These are phyloP conservation scores for Allodekkera sacchari DNA, from an alignment of 805 yeast species.

Conservation along the genomic window DNA sequence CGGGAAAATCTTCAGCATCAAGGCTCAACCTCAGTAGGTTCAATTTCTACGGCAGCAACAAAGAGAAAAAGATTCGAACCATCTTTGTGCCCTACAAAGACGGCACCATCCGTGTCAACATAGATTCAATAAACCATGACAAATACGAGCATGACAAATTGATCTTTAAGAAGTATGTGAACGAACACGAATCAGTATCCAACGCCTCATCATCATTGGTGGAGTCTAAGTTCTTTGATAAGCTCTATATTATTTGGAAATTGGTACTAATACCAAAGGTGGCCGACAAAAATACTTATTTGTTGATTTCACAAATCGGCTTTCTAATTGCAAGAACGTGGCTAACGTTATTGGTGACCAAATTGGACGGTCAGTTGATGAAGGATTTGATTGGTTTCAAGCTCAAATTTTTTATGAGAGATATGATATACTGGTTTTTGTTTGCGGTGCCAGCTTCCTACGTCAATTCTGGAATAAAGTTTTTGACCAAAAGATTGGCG, in stretches of 20 bases:
- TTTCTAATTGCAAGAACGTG: slow-evolving; percentile 79
- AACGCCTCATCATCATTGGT: slow-evolving; percentile 6
- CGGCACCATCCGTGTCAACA: slow-evolving; percentile 30
- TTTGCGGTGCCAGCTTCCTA: slow-evolving; percentile 91
- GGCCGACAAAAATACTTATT: slow-evolving; percentile 55
- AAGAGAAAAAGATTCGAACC: slow-evolving; percentile 21
- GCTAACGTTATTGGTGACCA: slow-evolving; percentile 77
- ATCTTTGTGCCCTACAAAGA: slow-evolving; percentile 42
- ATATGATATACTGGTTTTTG: slow-evolving; percentile 77
- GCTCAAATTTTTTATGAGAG: slow-evolving; percentile 65
- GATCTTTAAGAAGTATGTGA: slow-evolving; percentile 37
- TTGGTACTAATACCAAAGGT: slow-evolving; percentile 68
- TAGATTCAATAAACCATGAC: slow-evolving; percentile 41
- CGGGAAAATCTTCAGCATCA: too few species aligned
- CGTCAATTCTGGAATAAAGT: slow-evolving; percentile 84
- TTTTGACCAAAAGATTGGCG: slow-evolving; percentile 65
- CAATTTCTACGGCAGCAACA: too few species aligned
- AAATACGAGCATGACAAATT: slow-evolving; percentile 49
- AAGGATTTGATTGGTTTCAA: slow-evolving; percentile 79
- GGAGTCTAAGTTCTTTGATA: slow-evolving; percentile 60
- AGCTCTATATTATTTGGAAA: slow-evolving; percentile 67
- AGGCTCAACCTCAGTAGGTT: too few species aligned
- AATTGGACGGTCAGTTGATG: slow-evolving; percentile 86
- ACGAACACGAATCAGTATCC: slow-evolving; percentile 18
- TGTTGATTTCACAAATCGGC: slow-evolving; percentile 61